Percentiles rank a stretch among this genome's conserved stretches.
Conservation (phyloP, 148 eudicot genomes). For the Hydrangea macrophylla region DNA sequence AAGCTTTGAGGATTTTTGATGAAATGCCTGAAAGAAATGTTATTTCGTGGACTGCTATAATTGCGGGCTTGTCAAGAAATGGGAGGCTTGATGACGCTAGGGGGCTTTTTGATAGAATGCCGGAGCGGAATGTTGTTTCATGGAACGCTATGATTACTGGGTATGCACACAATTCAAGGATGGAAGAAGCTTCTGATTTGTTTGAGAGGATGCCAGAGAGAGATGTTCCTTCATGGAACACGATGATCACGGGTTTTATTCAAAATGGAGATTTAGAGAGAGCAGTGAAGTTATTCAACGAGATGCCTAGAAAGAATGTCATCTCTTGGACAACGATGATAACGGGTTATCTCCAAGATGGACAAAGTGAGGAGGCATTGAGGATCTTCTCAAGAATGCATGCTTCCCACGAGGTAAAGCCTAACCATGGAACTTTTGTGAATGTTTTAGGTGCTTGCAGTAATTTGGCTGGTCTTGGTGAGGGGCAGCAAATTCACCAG, state of each 20-base stretch:
- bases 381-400: constrained; percentile 24
- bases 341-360: constrained; percentile 27
- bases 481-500: constrained; percentile 39
- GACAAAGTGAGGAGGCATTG: constrained; percentile 33
- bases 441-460: constrained; percentile 34
- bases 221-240: constrained; percentile 30
- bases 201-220: constrained; percentile 35
- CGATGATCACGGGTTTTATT: constrained; percentile 29
- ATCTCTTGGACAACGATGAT: constrained; percentile 41
- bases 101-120: constrained; percentile 23
- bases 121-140: constrained; percentile 18
- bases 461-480: constrained; percentile 31
- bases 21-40: constrained; percentile 21
- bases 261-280: constrained; percentile 20
- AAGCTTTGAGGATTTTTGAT: constrained; percentile 23
- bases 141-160: constrained; percentile 27
- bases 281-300: constrained; percentile 24
- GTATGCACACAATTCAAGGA: constrained; percentile 21
- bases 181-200: constrained; percentile 26
- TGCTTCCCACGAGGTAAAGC: constrained; percentile 12
- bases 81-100: constrained; percentile 27
- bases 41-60: constrained; percentile 25
- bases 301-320: constrained; percentile 28
- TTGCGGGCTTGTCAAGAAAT: constrained; percentile 20
- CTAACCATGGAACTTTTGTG: constrained; percentile 37